These are phyloP conservation scores for Rutstroemia sp. DNA, from an alignment of 2,329 filamentous ascomycete genomes.

Conservation along the genomic window DNA sequence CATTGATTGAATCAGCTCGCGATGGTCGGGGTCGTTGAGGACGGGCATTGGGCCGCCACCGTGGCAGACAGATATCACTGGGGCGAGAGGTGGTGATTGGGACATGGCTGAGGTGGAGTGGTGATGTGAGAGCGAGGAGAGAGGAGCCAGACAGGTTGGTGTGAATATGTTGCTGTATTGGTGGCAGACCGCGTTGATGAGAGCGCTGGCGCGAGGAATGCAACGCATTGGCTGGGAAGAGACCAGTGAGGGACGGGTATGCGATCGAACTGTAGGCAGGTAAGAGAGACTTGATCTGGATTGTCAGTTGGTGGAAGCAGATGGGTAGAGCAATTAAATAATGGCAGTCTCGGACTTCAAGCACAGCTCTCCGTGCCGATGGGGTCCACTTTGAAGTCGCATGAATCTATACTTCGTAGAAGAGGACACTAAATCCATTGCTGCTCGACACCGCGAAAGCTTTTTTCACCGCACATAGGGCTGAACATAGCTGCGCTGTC, in stretches of 20 bases:
- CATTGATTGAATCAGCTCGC: conserved; percentile 43
- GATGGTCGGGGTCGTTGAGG: conserved; percentile 46
- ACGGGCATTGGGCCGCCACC: conserved; percentile 47
- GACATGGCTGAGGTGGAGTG: neutral
- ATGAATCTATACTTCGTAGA: neutral
- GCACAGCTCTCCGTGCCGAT: neutral
- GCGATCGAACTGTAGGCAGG: neutral
- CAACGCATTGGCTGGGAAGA: neutral
- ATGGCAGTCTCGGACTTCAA: neutral
- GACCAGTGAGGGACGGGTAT: neutral
- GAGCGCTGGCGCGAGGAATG: neutral
- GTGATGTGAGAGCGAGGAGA: neutral
- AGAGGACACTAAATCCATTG: neutral
- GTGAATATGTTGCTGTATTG: conserved; percentile 5
- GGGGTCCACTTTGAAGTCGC: no score
- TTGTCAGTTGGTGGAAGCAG: neutral
- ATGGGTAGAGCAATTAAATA: neutral
- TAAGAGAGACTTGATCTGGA: neutral
- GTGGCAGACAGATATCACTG: conserved; percentile 20
- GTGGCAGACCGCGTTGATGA: neutral
- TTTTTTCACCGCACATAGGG: neutral
- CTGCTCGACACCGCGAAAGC: neutral
- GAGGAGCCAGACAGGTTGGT: neutral
- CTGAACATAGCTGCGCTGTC: neutral
- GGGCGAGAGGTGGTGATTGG: conserved; percentile 5